Evolutionary conservation across 108 stramenopile species (phyloP).

Genomic region (Cylindrotheca fusiformis): DNA sequence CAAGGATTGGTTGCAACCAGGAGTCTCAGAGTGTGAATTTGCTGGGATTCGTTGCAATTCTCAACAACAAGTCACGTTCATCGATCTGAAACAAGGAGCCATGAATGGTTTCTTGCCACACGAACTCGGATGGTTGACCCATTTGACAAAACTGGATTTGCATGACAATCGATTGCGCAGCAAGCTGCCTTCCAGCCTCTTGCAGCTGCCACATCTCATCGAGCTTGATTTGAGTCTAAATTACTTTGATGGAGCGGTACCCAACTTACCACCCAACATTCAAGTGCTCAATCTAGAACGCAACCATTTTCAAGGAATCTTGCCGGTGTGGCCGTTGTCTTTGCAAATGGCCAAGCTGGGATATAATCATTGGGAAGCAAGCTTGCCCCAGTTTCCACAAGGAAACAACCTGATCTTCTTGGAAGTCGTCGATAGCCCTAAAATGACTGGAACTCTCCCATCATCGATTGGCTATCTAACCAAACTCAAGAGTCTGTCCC

Average conservation of each 20-base stretch:
- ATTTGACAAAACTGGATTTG: constrained; percentile 5
- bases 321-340: constrained; percentile 6
- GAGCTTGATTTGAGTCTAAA: constrained; percentile 6
- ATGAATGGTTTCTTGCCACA: constrained; percentile 6
- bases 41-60: constrained; percentile 3
- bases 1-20: constrained; percentile 1
- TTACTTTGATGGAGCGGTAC: constrained; percentile 1
- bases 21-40: constrained; percentile 4
- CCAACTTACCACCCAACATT: not conserved
- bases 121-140: constrained; percentile 5
- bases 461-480: not conserved
- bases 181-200: not conserved
- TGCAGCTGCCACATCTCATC: not conserved
- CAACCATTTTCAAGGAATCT: constrained; percentile 6
- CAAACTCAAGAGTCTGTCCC: not conserved
- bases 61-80: not conserved
- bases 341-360: not conserved
- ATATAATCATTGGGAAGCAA: not conserved
- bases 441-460: not conserved
- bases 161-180: constrained; percentile 12
- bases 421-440: constrained; percentile 3
- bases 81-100: constrained; percentile 1
- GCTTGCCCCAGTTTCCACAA: not conserved
- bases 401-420: not conserved
- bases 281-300: not conserved